A percentile compares a stretch with the other conserved stretches of the same genome.
Conservation (phyloP, 345 rosid genomes). For the Aquilaria sinensis region DNA sequence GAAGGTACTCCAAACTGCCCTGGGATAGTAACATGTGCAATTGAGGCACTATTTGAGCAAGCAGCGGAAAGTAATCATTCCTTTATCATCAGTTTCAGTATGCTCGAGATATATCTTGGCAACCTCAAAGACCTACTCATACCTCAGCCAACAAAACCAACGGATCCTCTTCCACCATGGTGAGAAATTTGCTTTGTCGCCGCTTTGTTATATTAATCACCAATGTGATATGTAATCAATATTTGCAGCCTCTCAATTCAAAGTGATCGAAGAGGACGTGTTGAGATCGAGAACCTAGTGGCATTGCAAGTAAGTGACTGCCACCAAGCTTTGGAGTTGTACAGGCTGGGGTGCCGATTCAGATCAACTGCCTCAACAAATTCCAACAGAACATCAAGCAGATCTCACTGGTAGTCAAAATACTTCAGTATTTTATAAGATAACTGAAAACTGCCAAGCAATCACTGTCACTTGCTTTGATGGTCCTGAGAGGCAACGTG, state of each 20-base stretch:
- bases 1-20: slow-evolving; percentile 62
- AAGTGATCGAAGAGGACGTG: slow-evolving; percentile 50
- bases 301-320: slow-evolving; percentile 48
- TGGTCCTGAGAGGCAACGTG: slow-evolving; percentile 60
- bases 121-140: slow-evolving; percentile 67
- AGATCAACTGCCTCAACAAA: slow-evolving; percentile 78
- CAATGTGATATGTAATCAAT: neutral
- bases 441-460: neutral
- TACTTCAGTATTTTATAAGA: no score
- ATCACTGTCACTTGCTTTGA: slow-evolving; percentile 45
- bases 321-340: slow-evolving; percentile 61
- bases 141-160: slow-evolving; percentile 44
- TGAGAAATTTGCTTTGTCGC: slow-evolving; percentile 17
- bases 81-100: slow-evolving; percentile 55
- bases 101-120: slow-evolving; percentile 88
- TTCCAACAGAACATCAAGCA: slow-evolving; percentile 64
- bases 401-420: slow-evolving; percentile 69
- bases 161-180: slow-evolving; percentile 55
- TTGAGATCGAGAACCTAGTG: slow-evolving; percentile 58
- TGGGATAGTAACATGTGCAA: slow-evolving; percentile 59
- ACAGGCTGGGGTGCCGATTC: slow-evolving; percentile 60
- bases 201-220: slow-evolving; percentile 5
- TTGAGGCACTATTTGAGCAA: slow-evolving; percentile 53
- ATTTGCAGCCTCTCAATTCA: slow-evolving; percentile 59
- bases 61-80: slow-evolving; percentile 45